Evolutionary conservation across 495 filamentous ascomycete genomes (phyloP).

Genomic region (Hyaloscypha finlandica): DNA sequence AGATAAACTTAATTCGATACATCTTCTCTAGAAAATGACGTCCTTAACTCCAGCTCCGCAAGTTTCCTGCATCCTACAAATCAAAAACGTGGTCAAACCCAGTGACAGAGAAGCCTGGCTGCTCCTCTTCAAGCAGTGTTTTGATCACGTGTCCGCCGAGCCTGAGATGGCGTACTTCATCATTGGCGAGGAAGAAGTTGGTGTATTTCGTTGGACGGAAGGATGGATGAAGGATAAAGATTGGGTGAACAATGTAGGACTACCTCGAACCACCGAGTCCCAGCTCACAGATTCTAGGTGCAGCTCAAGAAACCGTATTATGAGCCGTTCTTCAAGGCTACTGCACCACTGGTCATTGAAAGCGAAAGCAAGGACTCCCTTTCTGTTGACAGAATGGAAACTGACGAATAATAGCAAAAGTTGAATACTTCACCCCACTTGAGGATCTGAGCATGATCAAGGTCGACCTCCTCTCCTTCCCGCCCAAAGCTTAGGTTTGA

Average conservation of each 20-base stretch:
- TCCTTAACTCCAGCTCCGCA: background rate
- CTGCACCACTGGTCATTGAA: slow-evolving; percentile 2
- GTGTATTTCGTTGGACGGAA: slow-evolving; percentile 15
- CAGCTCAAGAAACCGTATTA: slow-evolving; percentile 13
- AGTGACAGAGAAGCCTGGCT: slow-evolving; percentile 4
- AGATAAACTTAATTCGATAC: background rate
- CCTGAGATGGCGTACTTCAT: slow-evolving; percentile 19
- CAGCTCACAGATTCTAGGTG: background rate
- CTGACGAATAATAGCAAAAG: background rate
- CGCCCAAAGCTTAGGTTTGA: background rate
- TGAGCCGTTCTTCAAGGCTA: slow-evolving; percentile 9
- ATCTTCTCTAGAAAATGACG: background rate
- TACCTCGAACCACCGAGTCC: background rate
- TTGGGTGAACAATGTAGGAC: slow-evolving; percentile 9
- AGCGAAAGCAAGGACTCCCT: background rate
- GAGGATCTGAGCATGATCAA: background rate
- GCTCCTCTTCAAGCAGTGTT: slow-evolving; percentile 2
- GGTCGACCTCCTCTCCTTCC: background rate
- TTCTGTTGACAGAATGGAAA: background rate
- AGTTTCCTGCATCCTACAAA: slow-evolving; percentile 2
- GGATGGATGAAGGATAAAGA: slow-evolving; percentile 15
- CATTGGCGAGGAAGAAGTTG: background rate
- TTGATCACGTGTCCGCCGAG: slow-evolving; percentile 10
- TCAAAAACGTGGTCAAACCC: slow-evolving; percentile 7
- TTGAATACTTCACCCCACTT: background rate